phyloP scores from a whole-genome alignment of 192 early-diverging fungal genomes.

The Backusella circina region DNA sequence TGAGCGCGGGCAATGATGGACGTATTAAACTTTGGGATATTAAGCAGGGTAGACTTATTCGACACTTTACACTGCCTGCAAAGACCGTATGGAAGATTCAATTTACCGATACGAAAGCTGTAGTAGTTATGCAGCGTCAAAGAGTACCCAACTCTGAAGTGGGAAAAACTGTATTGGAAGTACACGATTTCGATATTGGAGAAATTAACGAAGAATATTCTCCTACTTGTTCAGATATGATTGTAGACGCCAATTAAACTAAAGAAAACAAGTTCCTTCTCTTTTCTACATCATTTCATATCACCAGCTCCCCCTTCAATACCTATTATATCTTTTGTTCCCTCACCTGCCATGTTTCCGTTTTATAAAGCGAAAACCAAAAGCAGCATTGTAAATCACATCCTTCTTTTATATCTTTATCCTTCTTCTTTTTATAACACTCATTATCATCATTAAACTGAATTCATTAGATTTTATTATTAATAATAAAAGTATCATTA shows the following conservation, averaged over 20 bases:
- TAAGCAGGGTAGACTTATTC: conserved; percentile 74
- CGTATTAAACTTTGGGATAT: conserved; percentile 96
- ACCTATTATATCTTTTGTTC: neutral
- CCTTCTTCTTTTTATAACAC: neutral
- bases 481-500: neutral
- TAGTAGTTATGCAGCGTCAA: conserved; percentile 49
- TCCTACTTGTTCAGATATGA: neutral
- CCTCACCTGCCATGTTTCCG: neutral
- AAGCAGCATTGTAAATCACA: neutral
- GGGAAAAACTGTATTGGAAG: conserved; percentile 35
- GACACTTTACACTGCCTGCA: conserved; percentile 76
- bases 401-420: neutral
- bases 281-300: neutral
- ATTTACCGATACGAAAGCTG: conserved; percentile 52
- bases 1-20: conserved; percentile 88
- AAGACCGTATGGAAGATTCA: conserved; percentile 81
- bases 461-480: neutral
- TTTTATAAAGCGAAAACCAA: neutral
- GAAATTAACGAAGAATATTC: conserved; percentile 14
- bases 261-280: neutral
- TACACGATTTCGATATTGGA: conserved; percentile 37
- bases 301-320: neutral
- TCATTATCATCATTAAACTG: neutral
- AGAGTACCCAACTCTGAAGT: conserved; percentile 19
- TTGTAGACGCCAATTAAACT: conserved; percentile 2